Base-by-base conservation (phyloP, 75 land plant species). In the Pinus albicaulis region DNA sequence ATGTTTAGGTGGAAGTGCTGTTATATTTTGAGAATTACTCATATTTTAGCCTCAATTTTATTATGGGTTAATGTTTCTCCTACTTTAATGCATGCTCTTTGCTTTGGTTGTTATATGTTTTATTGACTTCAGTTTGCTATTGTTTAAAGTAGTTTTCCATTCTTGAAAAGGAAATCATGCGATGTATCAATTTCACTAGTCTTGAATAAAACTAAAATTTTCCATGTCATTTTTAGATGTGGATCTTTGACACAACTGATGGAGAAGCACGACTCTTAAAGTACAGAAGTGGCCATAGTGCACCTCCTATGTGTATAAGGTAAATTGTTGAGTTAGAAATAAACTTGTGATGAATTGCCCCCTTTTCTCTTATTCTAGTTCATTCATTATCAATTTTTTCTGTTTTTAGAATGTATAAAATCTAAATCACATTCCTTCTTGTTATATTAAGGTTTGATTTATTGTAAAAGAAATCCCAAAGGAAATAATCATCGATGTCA, bases 261-360 rank as follows among this genome's bases (percentile, higher is more conserved):
- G 99, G 99, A 3, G 99, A 98, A 71, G 90, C 90, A 68, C 90
- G 98, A 26, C 80, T 98, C 44, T 73, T 95, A 20, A 96, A 98
- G 25, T 98, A 92, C 72, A 81, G 99, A 77, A 98, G 94, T 84
- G 99, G 99, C 44, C 99, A 98, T 76, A 93, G 99, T 86, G 99
- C 99, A 76, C 99, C 99, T 75, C 99, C 99, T 68, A 83, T 88
- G 10, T 93, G 96, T 73, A 86, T 98, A 22, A 88, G 92, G 98
- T 94, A 55, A 65, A 24, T 14, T 22, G 11, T 5, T 53, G 31
- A 55, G 34, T 24, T 65, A 41, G 69, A 65, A 48, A 15, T 31
- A 36, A 65, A 34, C 52, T 71, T 70, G 55, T 76, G 4, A 48
- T 48, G 0, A 44, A 48, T 10, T 68, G n/a, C n/a, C 13, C 36